These are phyloP conservation scores for Byssoonygena ceratinophila DNA, from an alignment of 2,329 filamentous ascomycete species.

Conservation along the genomic window DNA sequence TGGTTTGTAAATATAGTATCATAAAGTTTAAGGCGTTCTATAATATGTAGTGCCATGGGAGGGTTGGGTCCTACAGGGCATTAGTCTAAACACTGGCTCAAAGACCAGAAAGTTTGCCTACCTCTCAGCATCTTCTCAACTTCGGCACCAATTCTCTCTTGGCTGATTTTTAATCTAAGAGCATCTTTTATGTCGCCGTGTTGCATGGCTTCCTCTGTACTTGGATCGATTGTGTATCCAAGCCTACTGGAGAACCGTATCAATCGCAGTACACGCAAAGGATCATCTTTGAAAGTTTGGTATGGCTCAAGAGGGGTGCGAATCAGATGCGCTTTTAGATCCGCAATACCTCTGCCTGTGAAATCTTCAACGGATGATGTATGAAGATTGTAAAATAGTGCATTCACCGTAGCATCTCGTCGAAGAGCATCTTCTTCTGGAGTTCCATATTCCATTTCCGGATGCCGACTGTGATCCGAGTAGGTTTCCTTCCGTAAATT, in stretches of 20 bases:
- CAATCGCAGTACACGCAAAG: conserved; percentile 71
- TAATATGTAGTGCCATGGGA: conserved; percentile 29
- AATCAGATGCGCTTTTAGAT: conserved; percentile 63
- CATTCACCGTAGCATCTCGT: conserved; percentile 87
- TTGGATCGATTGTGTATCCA: conserved; percentile 62
- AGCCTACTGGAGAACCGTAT: conserved; percentile 84
- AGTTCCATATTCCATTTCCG: conserved; percentile 86
- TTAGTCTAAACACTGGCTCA: background rate
- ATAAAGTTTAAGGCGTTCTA: conserved; percentile 32
- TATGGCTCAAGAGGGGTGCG: conserved; percentile 77
- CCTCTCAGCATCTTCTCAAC: conserved; percentile 84
- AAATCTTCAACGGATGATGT: conserved; percentile 74
- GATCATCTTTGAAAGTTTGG: conserved; percentile 91
- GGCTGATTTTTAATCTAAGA: conserved; percentile 78
- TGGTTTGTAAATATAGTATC: conserved; percentile 35
- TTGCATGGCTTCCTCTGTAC: conserved; percentile 62
- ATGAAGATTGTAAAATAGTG: conserved; percentile 89
- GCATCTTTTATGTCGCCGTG: conserved; percentile 66
- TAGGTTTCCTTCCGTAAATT: conserved; percentile 91
- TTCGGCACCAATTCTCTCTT: conserved; percentile 78
- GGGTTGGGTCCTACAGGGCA: conserved; percentile 30
- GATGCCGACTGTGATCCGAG: conserved; percentile 76
- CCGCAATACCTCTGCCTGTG: conserved; percentile 59
- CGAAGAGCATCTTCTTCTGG: conserved; percentile 80
- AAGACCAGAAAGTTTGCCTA: conserved; percentile 24